Evolutionary conservation across 1,139 yeast genomes (phyloP), one percentile per base, ranked within the genome.

Genomic region (Saccharomyces hybrid): DNA sequence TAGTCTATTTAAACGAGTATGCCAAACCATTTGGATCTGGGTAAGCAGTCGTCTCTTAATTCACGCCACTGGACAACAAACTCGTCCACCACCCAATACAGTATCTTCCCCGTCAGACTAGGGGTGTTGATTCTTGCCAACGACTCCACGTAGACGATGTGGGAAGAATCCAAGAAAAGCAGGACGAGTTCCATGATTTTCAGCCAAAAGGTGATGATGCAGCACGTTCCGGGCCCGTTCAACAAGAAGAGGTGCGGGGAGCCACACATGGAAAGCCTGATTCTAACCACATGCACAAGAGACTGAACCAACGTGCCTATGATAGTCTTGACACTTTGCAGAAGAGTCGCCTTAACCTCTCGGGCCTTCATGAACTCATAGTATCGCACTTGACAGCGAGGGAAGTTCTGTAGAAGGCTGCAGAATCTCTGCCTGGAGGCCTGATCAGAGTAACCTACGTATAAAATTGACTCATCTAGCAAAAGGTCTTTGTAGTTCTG

Each of bases 171-270:
- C 64, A 70, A 68, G 51, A 67, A 58, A 16, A 64, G 16, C 3
- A 83, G 80, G 58, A 84, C 4, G 55, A 57, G 73, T 3, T 78
- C 60, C 54, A 85, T 78, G 14, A 85, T 66, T 1, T 85, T 77
- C 55, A 84, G 80, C 56, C 93, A 87, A 28, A 88, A 70, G 1
- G 95, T 85, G 2, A 91, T 89, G 12, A 69, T 59, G 48, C 70
- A 68, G 54, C 91, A 78, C 0, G 97, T 89, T 0, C 97, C 99
- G 0, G 99, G 99, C 0, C 99, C 99, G 68, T 93, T 95, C 58
- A 88, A 71, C 24, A 93, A 69, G 14, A 93, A 73, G 49, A 69
- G 50, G 42, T 63, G 66, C 3, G 66, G 62, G 4, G 57, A 60
- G 8, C 57, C 55, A 7, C 57, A 8, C 58, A 65, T 59, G 3